Base-by-base conservation (phyloP, 176 grass and related monocot species). In the Cocos nucifera region DNA sequence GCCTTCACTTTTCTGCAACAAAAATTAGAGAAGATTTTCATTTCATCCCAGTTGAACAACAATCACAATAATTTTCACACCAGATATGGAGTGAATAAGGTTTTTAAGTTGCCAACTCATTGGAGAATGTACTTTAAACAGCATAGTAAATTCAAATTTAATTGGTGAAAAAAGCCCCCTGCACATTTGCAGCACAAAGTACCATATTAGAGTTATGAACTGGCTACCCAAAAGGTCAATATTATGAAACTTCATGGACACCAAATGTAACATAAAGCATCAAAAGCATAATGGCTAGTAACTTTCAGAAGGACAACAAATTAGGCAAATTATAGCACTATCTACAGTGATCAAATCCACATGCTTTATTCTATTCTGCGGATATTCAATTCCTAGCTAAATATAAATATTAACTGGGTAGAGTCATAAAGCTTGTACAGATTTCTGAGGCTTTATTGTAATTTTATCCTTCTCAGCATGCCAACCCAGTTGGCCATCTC, bases 61-160 rank as follows among this genome's bases (percentile, higher is more conserved):
- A 66, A 66, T 66, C 35, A 50, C 17, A 17, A 54, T 10, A 20
- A 19, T 22, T 49, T 17, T 54, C 64, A 55, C 17, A 50, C 55
- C 64, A 55, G 51, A 67, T 54, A 53, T 20, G 64, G 64, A 67
- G 54, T 19, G 51, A 67, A 55, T 39, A 53, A 67, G 50, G 64
- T 67, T 55, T 50, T 67, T 67, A 67, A 67, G 50, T 29, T 66
- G 22, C 50, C 54, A 50, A 55, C 5, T 29, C 32, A 53, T 54
- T 50, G 17, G 51, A 67, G 32, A 19, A 4, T 29, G 64, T 30
- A 15, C 50, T 55, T 54, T 30, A 55, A 67, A 55, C 51, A 67
- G 25, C 24, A 22, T 23, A 50, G 8, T 24, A 51, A 50, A 64
- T 64, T 32, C 32, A 19, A 15, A 64, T 4, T 51, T 7, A 64